These are phyloP conservation scores for Pseudocercospora fuligena DNA, from an alignment of 2,329 filamentous ascomycete genomes.

Conservation along the genomic window DNA sequence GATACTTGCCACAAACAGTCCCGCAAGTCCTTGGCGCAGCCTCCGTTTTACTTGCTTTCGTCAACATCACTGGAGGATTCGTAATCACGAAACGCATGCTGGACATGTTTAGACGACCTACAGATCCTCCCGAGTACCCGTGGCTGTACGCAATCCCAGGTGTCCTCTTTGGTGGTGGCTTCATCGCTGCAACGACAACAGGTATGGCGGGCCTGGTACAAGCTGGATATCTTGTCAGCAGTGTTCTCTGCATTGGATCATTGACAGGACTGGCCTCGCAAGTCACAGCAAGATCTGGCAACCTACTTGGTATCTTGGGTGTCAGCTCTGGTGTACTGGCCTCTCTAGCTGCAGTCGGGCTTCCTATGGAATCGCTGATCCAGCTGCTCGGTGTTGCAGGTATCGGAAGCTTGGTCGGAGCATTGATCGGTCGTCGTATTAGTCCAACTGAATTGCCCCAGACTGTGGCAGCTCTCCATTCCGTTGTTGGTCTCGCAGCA, in stretches of 20 bases:
- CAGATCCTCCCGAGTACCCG: conserved; percentile 84
- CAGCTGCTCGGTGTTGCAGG: conserved; percentile 80
- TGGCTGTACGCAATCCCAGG: conserved; percentile 85
- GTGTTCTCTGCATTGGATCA: conserved; percentile 82
- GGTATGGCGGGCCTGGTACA: conserved; percentile 84
- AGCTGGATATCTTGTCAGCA: conserved; percentile 84
- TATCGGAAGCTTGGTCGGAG: conserved; percentile 70
- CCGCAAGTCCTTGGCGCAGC: conserved; percentile 78
- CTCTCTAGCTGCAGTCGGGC: conserved; percentile 79
- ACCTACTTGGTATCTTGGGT: conserved; percentile 83
- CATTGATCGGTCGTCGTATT: conserved; percentile 82
- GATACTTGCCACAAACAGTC: conserved; percentile 75
- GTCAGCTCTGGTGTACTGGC: conserved; percentile 82
- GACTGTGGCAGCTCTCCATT: conserved; percentile 86
- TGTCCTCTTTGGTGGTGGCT: conserved; percentile 78
- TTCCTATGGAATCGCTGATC: conserved; percentile 75
- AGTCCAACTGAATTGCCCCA: conserved; percentile 87
- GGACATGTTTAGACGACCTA: conserved; percentile 86
- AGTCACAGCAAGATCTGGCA: conserved; percentile 80
- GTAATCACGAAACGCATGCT: conserved; percentile 93
- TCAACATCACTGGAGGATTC: conserved; percentile 87
- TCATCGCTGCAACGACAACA: conserved; percentile 76
- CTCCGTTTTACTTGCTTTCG: conserved; percentile 83
- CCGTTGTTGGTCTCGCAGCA: conserved; percentile 85
- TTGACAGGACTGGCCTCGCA: conserved; percentile 82